Base-by-base conservation (phyloP, 2,329 filamentous ascomycete genomes). In the Aureobasidium musti region DNA sequence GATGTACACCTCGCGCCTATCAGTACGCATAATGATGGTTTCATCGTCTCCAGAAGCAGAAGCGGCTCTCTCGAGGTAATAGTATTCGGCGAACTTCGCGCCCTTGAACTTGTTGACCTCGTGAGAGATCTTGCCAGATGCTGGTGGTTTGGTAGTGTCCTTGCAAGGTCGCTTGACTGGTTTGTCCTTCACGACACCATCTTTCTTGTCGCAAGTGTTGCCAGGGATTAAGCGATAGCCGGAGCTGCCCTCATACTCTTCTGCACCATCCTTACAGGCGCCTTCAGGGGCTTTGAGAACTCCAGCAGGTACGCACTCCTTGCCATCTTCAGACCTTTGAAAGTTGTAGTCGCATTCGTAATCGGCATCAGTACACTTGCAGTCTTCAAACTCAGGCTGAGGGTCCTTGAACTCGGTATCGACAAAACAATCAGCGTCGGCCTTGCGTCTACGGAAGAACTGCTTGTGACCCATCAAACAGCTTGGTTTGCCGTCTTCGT, bases 321-420 rank as follows among this genome's bases (percentile, higher is more conserved):
- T 86, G 63, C 85, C 83, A 3, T 86, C 81, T 41, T 83, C 83
- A 66, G 83, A 82, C 71, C 86, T 86, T 67, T 87, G 81, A 75
- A 97, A 98, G 77, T 96, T 96, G 82, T 91, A 97, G 75, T 98
- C 94, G 76, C 95, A 99, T 79, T 99, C 95, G 76, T 96, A 99
- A 77, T 99, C 96, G 39, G 83, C 82, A 67, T 90, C 86, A 0
- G 88, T 87, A 78, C 95, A 99, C 47, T 91, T 87, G 81, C 95
- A 99, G 54, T 87, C 79, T 72, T 91, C 86, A 33, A 86, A 89
- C 68, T 88, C 81, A 1, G 90, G 86, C 39, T 86, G 79, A 0
- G 91, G 88, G 69, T 95, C 90, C 74, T 92, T 87, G 80, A 97
- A 97, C 63, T 94, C 87, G 68, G 91, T 84, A 72, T 91, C 90